Evolutionary conservation across 805 yeast genomes (phyloP), one percentile per base, ranked within the genome.

Genomic region (Hanseniaspora thailandica): DNA sequence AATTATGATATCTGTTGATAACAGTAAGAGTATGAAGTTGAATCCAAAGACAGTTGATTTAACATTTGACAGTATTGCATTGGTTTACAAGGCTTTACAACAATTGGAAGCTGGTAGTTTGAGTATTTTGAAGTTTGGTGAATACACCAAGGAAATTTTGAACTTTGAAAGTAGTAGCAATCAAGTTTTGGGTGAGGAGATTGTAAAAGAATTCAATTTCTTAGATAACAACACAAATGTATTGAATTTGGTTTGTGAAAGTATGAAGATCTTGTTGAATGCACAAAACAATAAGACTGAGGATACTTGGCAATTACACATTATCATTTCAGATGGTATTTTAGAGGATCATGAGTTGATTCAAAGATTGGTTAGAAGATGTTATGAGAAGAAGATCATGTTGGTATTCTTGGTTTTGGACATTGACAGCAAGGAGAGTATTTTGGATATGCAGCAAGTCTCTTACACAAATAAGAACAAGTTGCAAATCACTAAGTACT

Each of bases 11-110:
- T 89, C 98, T 0, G 84, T 93, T 46, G 99, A 93, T 71, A 96
- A 93, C 65, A 93, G 98, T 30, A 88, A 86, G 66, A 90, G 97
- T 1, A 93, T 93, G 99, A 80, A 89, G 55, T 97, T 90, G 66
- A 84, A 96, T 23, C 54, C 54, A 19, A 80, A 83, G 59, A 82
- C 94, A 35, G 90, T 87, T 17, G 87, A 86, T 59, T 74, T 93
- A 55, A 97, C 99, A 0, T 88, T 88, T 77, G 90, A 93, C 62
- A 83, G 95, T 64, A 85, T 93, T 62, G 90, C 97, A 7, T 74
- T 93, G 43, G 97, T 93, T 2, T 82, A 96, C 3, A 89, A 87
- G 66, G 96, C 98, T 0, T 75, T 93, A 57, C 84, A 96, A 0
- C 96, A 88, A 64, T 72, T 93, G 55, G 99, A 94, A 68, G 81